Percentiles rank a stretch among this genome's conserved stretches.
phyloP scores from a whole-genome alignment of 768 basidiomycete species.

The Panaeolus cyanescens region DNA sequence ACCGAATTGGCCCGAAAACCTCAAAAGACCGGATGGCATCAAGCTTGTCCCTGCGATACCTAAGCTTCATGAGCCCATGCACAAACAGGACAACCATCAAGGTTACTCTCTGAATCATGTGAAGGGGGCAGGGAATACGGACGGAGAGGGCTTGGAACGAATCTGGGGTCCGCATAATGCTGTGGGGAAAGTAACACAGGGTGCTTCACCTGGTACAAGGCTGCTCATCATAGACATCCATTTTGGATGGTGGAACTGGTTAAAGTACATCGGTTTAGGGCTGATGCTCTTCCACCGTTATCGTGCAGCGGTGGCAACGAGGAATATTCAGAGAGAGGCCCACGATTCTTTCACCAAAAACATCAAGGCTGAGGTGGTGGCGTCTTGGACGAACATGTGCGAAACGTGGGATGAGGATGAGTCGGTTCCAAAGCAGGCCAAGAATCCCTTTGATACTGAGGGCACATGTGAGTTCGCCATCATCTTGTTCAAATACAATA shows the following conservation, averaged over 20 bases:
- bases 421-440: neutral
- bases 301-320: neutral
- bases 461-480: neutral
- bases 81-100: slow-evolving; percentile 21
- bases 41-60: slow-evolving; percentile 21
- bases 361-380: neutral
- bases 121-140: slow-evolving; percentile 22
- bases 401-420: neutral
- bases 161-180: slow-evolving; percentile 2
- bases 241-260: slow-evolving; percentile 1
- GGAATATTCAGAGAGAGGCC: neutral
- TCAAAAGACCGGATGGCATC: neutral
- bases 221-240: neutral
- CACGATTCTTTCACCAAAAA: neutral
- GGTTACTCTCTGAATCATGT: slow-evolving; percentile 27
- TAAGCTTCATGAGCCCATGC: slow-evolving; percentile 31
- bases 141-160: slow-evolving; percentile 23
- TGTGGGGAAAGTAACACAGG: neutral
- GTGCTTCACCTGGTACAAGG: neutral
- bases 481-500: neutral
- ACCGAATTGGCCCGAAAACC: neutral
- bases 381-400: neutral
- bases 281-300: neutral
- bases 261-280: neutral
- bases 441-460: slow-evolving; percentile 4